Evolutionary conservation across 768 basidiomycete species (phyloP).

Genomic region (Coprinellus aureogranulatus): DNA sequence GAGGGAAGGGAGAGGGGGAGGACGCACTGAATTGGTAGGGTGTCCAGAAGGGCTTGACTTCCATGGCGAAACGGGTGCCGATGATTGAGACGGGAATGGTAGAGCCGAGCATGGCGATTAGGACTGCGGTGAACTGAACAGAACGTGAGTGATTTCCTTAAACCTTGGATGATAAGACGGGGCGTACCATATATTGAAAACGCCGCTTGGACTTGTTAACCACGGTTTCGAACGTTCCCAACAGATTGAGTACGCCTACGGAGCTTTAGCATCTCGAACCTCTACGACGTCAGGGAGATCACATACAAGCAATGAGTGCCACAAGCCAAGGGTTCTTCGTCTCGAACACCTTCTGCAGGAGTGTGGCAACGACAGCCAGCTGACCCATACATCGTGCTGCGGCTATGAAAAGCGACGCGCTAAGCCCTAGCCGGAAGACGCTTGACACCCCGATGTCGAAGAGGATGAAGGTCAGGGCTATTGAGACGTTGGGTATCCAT

Average conservation of each 20-base stretch:
- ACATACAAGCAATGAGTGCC: constrained; percentile 68
- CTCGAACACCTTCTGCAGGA: constrained; percentile 74
- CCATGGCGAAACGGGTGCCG: constrained; percentile 75
- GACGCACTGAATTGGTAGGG: constrained; percentile 75
- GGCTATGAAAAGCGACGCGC: constrained; percentile 62
- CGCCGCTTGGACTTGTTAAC: constrained; percentile 76
- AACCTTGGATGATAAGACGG: not conserved
- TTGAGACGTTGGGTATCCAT: constrained; percentile 68
- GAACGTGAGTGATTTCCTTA: not conserved
- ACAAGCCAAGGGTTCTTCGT: constrained; percentile 75
- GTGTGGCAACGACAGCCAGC: constrained; percentile 66
- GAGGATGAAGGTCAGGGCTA: constrained; percentile 73
- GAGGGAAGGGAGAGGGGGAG: not conserved
- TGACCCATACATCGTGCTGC: constrained; percentile 76
- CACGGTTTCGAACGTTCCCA: constrained; percentile 79
- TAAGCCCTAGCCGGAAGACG: constrained; percentile 65
- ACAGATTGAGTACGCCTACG: constrained; percentile 56
- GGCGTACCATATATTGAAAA: constrained; percentile 68
- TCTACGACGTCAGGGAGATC: not conserved
- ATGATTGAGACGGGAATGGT: constrained; percentile 79
- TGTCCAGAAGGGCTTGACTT: constrained; percentile 74
- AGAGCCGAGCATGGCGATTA: constrained; percentile 68
- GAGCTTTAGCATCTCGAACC: not conserved
- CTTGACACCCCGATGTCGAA: constrained; percentile 69
- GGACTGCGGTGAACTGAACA: constrained; percentile 59